Evolutionary conservation across 129 eudicot genomes (phyloP), one percentile per base, ranked within the genome.

Genomic region (Artemisia tridentata): DNA sequence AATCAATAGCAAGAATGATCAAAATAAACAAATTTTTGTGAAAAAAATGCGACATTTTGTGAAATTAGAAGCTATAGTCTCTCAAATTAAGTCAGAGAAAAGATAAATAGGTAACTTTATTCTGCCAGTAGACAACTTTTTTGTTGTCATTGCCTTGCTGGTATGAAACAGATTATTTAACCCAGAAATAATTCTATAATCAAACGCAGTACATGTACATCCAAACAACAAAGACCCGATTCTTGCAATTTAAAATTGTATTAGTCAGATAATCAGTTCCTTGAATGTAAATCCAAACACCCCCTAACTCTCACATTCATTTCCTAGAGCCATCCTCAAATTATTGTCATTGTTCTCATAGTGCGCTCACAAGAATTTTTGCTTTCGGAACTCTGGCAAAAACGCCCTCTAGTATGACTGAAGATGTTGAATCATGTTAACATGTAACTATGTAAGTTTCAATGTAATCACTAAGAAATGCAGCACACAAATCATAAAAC

Each of bases 391-490:
- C 7, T 31, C 57, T 15, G 3, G 62, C 34, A 49, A 62, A 60
- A 60, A 25, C 10, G 7, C 31, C 23, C 14, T 49, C 10, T 49
- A 27, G 50, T 19, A 21, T 49, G 20, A 60, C 13, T 72, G 11
- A 50, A 73, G 70, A 73, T 62, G 20, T 9, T 3, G 46, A 25
- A 31, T 62, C 31, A 27, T 72, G 38, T 13, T 72, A 61, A 61
- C 51, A 19, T 62, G 63, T 15, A 50, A 31, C 41, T 62, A 19
- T 62, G 63, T 15, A 50, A 31, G 52, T 62, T 72, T 62, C 5
- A 62, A 72, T 50, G 70, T 50, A 34, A 73, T 19, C 20, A 13
- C 27, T 55, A 74, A 64, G 79, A 43, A 74, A n/a, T 65, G 10
- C 23, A 66, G 46, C 29, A 74, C 72, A 65, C 38, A 7, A 7